Conservation (phyloP, 805 yeast species). For the Hanseniaspora clermontiae region DNA sequence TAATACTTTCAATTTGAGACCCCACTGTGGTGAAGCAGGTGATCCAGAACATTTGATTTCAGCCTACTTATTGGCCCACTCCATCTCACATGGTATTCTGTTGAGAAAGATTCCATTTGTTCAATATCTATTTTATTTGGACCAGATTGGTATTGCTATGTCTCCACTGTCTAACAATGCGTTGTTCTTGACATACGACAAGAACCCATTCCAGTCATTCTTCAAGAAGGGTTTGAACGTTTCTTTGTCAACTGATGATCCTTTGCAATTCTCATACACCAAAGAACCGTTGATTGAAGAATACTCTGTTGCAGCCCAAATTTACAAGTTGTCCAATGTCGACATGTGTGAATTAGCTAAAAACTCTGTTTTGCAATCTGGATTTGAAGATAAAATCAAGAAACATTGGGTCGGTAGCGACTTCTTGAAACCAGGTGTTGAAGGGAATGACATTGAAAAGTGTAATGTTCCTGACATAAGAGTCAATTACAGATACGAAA, state of each 20-base stretch:
- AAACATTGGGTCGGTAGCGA: slow-evolving; percentile 83
- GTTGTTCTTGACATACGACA: slow-evolving; percentile 84
- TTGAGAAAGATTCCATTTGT: slow-evolving; percentile 88
- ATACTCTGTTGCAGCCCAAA: slow-evolving; percentile 96
- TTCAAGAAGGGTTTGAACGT: slow-evolving; percentile 91
- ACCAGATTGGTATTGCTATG: slow-evolving; percentile 96
- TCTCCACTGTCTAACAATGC: slow-evolving; percentile 96
- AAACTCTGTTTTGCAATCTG: slow-evolving; percentile 86
- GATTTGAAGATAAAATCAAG: slow-evolving; percentile 79
- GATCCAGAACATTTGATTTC: slow-evolving; percentile 93
- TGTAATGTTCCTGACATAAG: slow-evolving; percentile 91
- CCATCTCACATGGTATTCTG: slow-evolving; percentile 89
- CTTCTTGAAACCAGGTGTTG: slow-evolving; percentile 46
- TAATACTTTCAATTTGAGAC: slow-evolving; percentile 87
- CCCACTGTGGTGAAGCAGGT: slow-evolving; percentile 99
- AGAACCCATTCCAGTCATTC: slow-evolving; percentile 85
- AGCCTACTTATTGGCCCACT: slow-evolving; percentile 78
- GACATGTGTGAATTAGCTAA: slow-evolving; percentile 96
- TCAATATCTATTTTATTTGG: slow-evolving; percentile 83
- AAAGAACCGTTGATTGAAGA: slow-evolving; percentile 96
- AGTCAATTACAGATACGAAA: slow-evolving; percentile 70
- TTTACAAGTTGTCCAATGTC: slow-evolving; percentile 82
- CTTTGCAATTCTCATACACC: slow-evolving; percentile 91
- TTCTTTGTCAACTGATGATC: slow-evolving; percentile 92
- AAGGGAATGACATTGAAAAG: slow-evolving; percentile 80